Conservation (phyloP, 2,329 filamentous ascomycete genomes). For the Metarhizium sp. region DNA sequence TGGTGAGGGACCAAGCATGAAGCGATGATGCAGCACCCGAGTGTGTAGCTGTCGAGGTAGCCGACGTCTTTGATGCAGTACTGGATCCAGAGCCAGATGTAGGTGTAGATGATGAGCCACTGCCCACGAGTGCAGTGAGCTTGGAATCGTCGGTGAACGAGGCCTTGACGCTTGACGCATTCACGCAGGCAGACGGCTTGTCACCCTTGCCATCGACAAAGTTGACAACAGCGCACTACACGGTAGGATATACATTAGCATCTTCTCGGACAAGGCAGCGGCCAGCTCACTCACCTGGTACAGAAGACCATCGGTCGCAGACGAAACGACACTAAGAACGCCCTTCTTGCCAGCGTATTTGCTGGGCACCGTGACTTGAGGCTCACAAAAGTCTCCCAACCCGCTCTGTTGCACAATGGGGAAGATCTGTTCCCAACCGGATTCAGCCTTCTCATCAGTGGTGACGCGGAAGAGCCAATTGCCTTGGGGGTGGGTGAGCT, state of each 20-base stretch:
- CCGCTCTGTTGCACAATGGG: conserved; percentile 45
- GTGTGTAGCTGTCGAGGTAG: conserved; percentile 12
- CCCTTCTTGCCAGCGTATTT: conserved; percentile 46
- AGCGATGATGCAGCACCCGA: conserved; percentile 16
- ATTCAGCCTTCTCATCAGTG: conserved; percentile 33
- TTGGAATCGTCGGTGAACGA: conserved; percentile 22
- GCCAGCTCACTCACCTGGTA: conserved; percentile 37
- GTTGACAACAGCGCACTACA: conserved; percentile 44
- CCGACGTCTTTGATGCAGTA: conserved; percentile 10
- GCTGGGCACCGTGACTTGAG: conserved; percentile 35
- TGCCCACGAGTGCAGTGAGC: conserved; percentile 24
- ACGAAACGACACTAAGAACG: conserved; percentile 40
- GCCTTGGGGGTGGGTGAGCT: conserved; percentile 39
- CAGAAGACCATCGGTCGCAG: conserved; percentile 45
- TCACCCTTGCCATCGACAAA: conserved; percentile 38
- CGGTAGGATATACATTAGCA: conserved; percentile 2
- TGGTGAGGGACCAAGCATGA: conserved; percentile 5
- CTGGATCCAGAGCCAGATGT: conserved; percentile 5
- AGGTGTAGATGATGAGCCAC: conserved; percentile 2
- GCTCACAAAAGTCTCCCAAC: conserved; percentile 44
- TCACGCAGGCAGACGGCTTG: conserved; percentile 23
- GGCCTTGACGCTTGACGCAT: conserved; percentile 21
- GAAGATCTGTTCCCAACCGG: conserved; percentile 46
- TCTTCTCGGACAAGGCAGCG: background rate
- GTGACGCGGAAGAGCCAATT: conserved; percentile 52